Conservation (phyloP, 139 green algal genomes). For the Coelastrella sp. region DNA sequence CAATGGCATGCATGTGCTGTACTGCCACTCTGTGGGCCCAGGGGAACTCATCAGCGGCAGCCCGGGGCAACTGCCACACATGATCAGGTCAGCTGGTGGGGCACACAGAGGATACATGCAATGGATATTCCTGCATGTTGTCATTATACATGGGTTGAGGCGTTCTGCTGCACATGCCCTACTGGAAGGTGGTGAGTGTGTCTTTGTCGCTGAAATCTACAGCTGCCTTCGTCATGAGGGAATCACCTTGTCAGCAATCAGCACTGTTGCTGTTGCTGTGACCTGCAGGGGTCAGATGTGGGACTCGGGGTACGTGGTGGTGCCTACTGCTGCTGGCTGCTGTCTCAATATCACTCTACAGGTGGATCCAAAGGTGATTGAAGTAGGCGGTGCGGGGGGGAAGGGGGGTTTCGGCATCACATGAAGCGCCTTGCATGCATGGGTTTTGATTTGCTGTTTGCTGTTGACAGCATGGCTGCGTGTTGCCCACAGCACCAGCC, state of each 20-base stretch:
- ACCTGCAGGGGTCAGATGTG: conserved; percentile 35
- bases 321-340: conserved; percentile 13
- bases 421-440: background rate
- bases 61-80: conserved; percentile 6
- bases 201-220: no score
- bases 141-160: no score
- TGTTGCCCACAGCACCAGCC: no score
- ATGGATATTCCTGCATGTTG: no score
- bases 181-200: no score
- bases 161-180: no score
- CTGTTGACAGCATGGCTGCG: no score
- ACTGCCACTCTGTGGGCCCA: conserved; percentile 19
- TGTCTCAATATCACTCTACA: conserved; percentile 38
- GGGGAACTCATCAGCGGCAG: background rate
- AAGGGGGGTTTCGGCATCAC: background rate
- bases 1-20: conserved; percentile 38
- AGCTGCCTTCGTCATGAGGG: no score
- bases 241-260: background rate
- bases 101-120: no score
- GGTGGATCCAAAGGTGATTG: conserved; percentile 26
- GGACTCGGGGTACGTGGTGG: conserved; percentile 30
- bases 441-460: no score
- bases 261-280: background rate
- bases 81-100: background rate
- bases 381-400: background rate